Evolutionary conservation across 129 eudicot genomes (phyloP), one percentile per base, ranked within the genome.

Genomic region (Ambrosia trifida): DNA sequence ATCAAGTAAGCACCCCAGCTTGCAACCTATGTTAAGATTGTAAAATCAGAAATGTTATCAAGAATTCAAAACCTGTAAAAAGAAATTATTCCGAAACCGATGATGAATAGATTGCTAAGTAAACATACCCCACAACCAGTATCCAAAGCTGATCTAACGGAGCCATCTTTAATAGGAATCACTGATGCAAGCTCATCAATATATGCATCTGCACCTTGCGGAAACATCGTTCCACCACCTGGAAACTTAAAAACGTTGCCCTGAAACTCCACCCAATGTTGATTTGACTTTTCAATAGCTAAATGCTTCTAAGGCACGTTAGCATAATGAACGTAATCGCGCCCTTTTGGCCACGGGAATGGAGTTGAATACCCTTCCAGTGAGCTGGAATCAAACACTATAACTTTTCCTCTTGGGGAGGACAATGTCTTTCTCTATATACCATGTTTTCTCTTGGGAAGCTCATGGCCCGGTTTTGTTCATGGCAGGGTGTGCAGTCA

Each of bases 141-240:
- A 72, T 94, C 98, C 51, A 94, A 76, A n/a, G 97, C 98, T 4
- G 97, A 89, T 64, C 98, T 83, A n/a, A 94, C 75, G 2, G 95
- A 65, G 14, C 98, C 98, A 85, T 85, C 87, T 5, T 76, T 75
- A 69, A 89, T 84, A 0, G 96, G 96, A 69, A 94, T 85, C 64
- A 94, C 96, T 0, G 83, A 65, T 30, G 96, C 97, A 74, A 94
- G 96, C 72, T 94, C 98, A 84, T 94, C 82, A 63, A 94, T 90
- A 79, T 94, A 94, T 3, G 92, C 95, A 84, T 94, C 98, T n/a
- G 98, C 98, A 4, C 98, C 98, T 78, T 90, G 88, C 16, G 98
- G 98, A 60, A 94, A 94, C 98, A 94, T 94, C 2, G 98, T 94
- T 40, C 98, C 98, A 38, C 98, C 98, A 40, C 98, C 98, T 7